Base-by-base conservation (phyloP, 257 asterid species). In the Ilex aquifolium region DNA sequence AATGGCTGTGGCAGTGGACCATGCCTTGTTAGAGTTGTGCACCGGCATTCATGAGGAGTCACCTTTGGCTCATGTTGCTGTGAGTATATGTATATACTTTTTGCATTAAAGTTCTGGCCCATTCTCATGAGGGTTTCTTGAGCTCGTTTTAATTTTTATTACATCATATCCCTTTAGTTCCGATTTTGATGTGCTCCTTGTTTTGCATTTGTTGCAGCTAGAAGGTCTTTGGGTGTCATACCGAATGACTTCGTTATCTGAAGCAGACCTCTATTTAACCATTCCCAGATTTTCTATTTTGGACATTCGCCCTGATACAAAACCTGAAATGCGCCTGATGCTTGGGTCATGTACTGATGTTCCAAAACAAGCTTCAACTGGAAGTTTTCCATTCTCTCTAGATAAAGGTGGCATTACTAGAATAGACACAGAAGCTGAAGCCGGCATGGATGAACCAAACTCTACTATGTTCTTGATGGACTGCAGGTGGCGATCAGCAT, bases 391-490 rank as follows among this genome's bases (percentile, higher is more conserved):
- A 11, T 49, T 49, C 14, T 15, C 54, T 49, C 10, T 49, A 15
- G 5, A 49, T 11, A 49, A 49, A 49, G 54, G 14, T 11, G 4
- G 54, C 54, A 12, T 11, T 15, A 15, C 10, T 7, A 12, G 54
- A 12, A 11, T 49, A 11, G 14, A 49, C 54, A 11, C 54, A 1
- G 54, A 49, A 49, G 30, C 57, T 53, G 97, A 84, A 56, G 64
- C 63, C 13, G 61, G 61, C 65, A 68, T 54, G 52, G 91, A 85
- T 68, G 64, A 76, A 67, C 88, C 97, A 61, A 87, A 70, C 64
- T 90, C 99, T 62, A 93, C 97, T 55, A 93, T 93, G 97, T 74
- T 93, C 65, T 85, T 93, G 79, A 90, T 93, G 99, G 99, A 93
- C 69, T 93, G 96, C 67, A 84, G 97, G 76, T 90, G 99, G 99